These are phyloP conservation scores for Rhodotorula babjevae DNA, from an alignment of 768 basidiomycete species.

Conservation along the genomic window DNA sequence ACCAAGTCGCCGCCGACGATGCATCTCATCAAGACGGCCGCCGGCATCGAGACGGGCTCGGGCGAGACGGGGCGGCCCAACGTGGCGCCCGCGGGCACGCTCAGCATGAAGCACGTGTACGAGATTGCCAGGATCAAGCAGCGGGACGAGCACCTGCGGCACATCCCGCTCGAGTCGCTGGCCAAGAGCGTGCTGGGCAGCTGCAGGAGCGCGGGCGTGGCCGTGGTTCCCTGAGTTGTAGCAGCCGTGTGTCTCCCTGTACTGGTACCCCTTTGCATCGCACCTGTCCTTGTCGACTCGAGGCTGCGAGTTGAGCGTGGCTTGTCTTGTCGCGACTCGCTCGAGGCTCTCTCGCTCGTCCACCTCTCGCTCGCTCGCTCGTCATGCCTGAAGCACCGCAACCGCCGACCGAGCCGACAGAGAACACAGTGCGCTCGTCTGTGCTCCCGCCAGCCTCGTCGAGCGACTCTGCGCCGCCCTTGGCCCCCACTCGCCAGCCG, in stretches of 20 bases:
- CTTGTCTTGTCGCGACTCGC: neutral
- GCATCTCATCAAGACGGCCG: constrained; percentile 84
- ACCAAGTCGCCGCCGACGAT: constrained; percentile 82
- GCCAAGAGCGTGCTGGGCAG: constrained; percentile 83
- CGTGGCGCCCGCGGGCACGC: constrained; percentile 56
- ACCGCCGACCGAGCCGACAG: neutral
- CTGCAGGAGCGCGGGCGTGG: constrained; percentile 79
- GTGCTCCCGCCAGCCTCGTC: neutral
- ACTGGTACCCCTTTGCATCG: neutral
- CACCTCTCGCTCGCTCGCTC: neutral
- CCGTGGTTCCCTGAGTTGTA: constrained; percentile 69
- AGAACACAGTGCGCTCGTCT: rapidly evolving
- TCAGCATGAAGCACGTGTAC: constrained; percentile 94
- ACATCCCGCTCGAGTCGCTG: constrained; percentile 74
- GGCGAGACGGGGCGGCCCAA: constrained; percentile 58
- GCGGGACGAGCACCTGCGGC: constrained; percentile 77
- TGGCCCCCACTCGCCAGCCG: neutral
- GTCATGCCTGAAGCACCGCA: neutral
- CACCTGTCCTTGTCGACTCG: neutral
- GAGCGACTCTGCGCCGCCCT: constrained; percentile 25
- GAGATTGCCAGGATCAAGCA: constrained; percentile 98
- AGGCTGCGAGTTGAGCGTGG: neutral
- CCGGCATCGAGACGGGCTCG: constrained; percentile 84
- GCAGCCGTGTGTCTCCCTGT: neutral
- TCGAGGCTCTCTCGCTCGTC: neutral